phyloP scores from a whole-genome alignment of 176 grass and related monocot species.

The Musa schizocarpa region DNA sequence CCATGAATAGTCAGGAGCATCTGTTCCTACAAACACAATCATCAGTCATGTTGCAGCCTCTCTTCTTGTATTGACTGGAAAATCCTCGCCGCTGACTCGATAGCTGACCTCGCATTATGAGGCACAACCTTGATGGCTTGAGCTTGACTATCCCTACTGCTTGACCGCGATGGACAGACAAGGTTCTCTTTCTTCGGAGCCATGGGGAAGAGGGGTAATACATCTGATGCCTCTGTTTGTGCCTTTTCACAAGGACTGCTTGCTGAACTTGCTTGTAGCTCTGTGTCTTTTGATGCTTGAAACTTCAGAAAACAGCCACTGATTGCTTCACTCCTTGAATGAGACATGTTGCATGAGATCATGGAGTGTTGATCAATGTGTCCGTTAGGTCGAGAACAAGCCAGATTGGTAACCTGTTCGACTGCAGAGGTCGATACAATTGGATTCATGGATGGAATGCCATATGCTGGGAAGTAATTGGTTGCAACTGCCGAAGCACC shows the following conservation, averaged over 20 bases:
- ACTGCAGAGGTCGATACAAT: slow-evolving; percentile 35
- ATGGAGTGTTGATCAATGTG: slow-evolving; percentile 36
- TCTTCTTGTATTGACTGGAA: slow-evolving; percentile 85
- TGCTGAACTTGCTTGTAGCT: slow-evolving; percentile 63
- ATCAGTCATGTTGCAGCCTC: slow-evolving; percentile 41
- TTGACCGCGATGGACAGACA: slow-evolving; percentile 20
- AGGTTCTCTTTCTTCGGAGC: slow-evolving; percentile 17
- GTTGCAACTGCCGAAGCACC: slow-evolving; percentile 31
- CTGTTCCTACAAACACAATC: neutral
- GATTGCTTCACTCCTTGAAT: slow-evolving; percentile 36
- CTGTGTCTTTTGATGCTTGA: slow-evolving; percentile 50
- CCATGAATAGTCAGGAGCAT: too few species aligned
- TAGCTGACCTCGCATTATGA: slow-evolving; percentile 52
- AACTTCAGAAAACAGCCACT: slow-evolving; percentile 42
- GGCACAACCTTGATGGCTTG: slow-evolving; percentile 77
- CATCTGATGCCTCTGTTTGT: slow-evolving; percentile 31
- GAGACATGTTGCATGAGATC: slow-evolving; percentile 49
- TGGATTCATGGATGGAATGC: slow-evolving; percentile 43
- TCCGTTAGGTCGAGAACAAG: slow-evolving; percentile 28
- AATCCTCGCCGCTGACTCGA: slow-evolving; percentile 63
- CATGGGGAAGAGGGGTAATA: slow-evolving; percentile 16
- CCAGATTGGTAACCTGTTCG: slow-evolving; percentile 42
- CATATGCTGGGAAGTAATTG: slow-evolving; percentile 57
- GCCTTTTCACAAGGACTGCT: slow-evolving; percentile 51
- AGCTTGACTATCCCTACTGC: slow-evolving; percentile 29